Conservation (phyloP, 106 monocot genomes). For the Narthecium ossifragum region DNA sequence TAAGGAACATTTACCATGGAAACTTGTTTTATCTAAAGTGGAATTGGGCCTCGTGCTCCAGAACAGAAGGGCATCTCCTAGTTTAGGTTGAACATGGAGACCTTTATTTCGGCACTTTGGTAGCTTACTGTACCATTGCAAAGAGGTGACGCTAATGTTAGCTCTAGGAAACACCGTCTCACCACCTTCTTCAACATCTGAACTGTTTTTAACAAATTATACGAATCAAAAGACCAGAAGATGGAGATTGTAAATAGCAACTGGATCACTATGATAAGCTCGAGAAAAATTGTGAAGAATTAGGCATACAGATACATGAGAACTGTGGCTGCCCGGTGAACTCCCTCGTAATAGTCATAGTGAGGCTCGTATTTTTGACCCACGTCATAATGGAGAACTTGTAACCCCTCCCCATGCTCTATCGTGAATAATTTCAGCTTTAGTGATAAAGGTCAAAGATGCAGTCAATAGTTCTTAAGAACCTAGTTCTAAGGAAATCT, state of each 20-base stretch:
- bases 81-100: neutral
- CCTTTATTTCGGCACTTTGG: neutral
- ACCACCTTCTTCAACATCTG: constrained; percentile 7
- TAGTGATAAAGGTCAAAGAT: neutral
- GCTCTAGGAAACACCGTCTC: neutral
- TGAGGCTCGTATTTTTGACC: neutral
- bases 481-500: neutral
- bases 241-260: neutral
- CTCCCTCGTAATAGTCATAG: neutral
- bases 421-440: neutral
- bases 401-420: constrained; percentile 1
- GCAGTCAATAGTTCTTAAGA: neutral
- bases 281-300: neutral
- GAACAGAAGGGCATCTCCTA: constrained; percentile 2
- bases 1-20: neutral
- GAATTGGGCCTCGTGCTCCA: neutral
- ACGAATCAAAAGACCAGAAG: neutral
- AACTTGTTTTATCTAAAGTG: neutral
- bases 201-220: neutral
- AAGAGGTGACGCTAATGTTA: neutral
- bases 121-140: neutral
- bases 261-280: neutral
- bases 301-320: constrained; percentile 2
- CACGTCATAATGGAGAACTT: neutral
- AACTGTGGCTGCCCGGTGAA: neutral